Evolutionary conservation across 495 filamentous ascomycete genomes (phyloP).

Genomic region (Apiosordaria backusii): DNA sequence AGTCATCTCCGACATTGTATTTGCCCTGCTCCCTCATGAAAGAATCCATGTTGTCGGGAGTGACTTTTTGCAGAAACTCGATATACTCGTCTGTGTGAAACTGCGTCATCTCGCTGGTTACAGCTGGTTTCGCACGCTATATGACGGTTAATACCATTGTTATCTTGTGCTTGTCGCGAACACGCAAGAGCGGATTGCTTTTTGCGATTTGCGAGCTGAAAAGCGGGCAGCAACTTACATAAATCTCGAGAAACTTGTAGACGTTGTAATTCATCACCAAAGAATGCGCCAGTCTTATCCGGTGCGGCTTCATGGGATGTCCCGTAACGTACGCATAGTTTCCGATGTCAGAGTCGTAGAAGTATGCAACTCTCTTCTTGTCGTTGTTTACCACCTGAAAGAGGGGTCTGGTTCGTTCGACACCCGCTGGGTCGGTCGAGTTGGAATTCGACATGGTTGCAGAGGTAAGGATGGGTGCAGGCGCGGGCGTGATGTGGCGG

Average conservation of each 20-base stretch:
- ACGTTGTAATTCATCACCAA: constrained; percentile 98
- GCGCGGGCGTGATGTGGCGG: neutral
- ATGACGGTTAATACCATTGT: neutral
- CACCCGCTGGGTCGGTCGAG: constrained; percentile 32
- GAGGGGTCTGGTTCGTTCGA: constrained; percentile 33
- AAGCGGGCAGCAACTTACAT: constrained; percentile 56
- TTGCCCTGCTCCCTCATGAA: constrained; percentile 90
- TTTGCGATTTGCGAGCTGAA: neutral
- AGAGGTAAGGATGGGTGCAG: neutral
- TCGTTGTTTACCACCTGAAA: constrained; percentile 29
- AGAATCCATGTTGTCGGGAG: constrained; percentile 96
- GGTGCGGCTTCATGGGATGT: constrained; percentile 99
- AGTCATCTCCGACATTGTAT: constrained; percentile 98
- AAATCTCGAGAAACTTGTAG: constrained; percentile 99
- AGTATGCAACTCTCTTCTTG: constrained; percentile 82
- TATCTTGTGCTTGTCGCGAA: too few species aligned
- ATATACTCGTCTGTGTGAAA: constrained; percentile 99
- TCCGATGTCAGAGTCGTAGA: constrained; percentile 96
- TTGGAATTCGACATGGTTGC: constrained; percentile 21
- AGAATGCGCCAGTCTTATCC: constrained; percentile 93
- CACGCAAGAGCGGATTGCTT: constrained; percentile 1
- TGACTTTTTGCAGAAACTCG: constrained; percentile 93
- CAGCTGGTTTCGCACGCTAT: constrained; percentile 97
- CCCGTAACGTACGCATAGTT: constrained; percentile 97
- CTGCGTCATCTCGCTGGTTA: constrained; percentile 96